Percentiles rank a stretch among this genome's conserved stretches.
These are phyloP conservation scores for Backusella parvicylindrica DNA, from an alignment of 192 early-diverging fungal species.

Conservation along the genomic window DNA sequence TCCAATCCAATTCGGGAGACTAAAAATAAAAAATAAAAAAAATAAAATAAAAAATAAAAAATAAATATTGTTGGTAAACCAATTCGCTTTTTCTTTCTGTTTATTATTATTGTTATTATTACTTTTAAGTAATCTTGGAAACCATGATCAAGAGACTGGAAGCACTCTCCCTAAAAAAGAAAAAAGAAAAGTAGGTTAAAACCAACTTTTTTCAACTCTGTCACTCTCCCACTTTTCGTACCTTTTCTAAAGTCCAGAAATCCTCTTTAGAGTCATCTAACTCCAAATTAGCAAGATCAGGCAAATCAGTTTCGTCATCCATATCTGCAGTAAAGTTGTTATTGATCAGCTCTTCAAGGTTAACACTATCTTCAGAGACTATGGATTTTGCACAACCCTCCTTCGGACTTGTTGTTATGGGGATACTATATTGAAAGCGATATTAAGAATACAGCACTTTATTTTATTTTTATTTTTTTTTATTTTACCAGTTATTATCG, in stretches of 20 bases:
- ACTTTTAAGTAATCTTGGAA: background rate
- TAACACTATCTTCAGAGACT: conserved; percentile 24
- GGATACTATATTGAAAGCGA: background rate
- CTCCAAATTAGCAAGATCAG: conserved; percentile 23
- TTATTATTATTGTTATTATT: background rate
- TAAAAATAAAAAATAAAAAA: background rate
- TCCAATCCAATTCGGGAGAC: background rate
- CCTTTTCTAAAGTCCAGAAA: conserved; percentile 33
- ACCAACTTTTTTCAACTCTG: background rate
- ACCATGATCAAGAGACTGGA: background rate
- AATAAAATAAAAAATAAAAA: background rate
- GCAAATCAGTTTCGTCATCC: conserved; percentile 26
- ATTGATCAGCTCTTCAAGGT: conserved; percentile 20
- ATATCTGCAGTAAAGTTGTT: conserved; percentile 21
- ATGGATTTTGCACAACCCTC: background rate
- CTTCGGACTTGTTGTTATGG: background rate
- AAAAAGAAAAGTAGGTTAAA: background rate
- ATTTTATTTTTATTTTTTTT: background rate
- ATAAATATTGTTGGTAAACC: too few species aligned
- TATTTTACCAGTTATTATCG: background rate
- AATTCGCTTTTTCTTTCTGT: background rate
- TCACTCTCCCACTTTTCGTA: background rate
- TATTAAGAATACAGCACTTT: too few species aligned
- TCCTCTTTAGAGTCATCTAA: conserved; percentile 32
- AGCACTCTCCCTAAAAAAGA: background rate